These are phyloP conservation scores for Gossypioides kirkii DNA, from an alignment of 345 rosid species.

Conservation along the genomic window DNA sequence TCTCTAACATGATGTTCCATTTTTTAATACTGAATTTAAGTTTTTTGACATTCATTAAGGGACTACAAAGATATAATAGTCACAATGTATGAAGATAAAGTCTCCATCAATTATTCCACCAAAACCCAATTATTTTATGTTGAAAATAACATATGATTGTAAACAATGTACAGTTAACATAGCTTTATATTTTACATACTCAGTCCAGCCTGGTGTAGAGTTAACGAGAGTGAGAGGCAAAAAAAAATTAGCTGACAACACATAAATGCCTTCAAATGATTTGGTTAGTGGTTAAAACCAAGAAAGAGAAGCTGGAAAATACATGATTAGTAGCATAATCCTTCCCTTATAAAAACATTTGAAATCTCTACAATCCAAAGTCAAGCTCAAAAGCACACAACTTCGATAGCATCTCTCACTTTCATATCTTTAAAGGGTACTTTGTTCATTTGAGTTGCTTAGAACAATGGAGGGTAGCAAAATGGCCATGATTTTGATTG, in stretches of 20 bases:
- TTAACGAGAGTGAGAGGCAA: neutral
- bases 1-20: neutral
- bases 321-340: conserved; percentile 9
- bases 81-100: neutral
- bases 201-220: conserved; percentile 22
- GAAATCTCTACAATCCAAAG: neutral
- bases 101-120: neutral
- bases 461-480: conserved; percentile 28
- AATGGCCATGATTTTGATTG: conserved; percentile 23
- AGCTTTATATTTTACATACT: neutral
- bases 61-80: neutral
- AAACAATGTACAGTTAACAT: neutral
- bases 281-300: conserved; percentile 25
- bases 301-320: conserved; percentile 23
- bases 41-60: neutral
- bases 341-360: conserved; percentile 12
- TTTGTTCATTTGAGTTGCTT: neutral
- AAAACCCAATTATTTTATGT: neutral
- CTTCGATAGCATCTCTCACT: neutral
- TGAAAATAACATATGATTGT: neutral
- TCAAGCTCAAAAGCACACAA: neutral
- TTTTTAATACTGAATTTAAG: neutral
- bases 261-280: conserved; percentile 23
- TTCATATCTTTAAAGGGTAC: neutral
- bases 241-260: conserved; percentile 10